Conservation (phyloP, 208 protist species). For the Acanthamoeba sp. region DNA sequence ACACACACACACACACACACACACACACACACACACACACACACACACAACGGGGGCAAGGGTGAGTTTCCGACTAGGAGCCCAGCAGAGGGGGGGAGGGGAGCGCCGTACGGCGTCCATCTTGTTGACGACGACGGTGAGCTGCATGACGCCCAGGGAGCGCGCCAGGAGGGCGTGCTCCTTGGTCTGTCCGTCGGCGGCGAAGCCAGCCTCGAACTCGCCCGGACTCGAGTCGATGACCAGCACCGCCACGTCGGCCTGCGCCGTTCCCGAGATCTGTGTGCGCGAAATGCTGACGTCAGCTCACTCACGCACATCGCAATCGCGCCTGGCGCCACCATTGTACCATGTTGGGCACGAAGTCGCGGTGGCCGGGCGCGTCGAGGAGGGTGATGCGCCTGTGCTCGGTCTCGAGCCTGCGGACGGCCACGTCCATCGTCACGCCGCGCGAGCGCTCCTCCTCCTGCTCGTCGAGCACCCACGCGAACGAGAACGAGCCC, state of each 20-base stretch:
- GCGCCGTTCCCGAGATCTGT: constrained; percentile 33
- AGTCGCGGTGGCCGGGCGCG: constrained; percentile 89
- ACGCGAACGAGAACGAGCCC: constrained; percentile 87
- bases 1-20: too few relatives aligned
- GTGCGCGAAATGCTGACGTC: too few relatives aligned
- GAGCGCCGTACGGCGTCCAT: constrained; percentile 81
- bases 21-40: too few relatives aligned
- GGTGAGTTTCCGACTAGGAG: not conserved
- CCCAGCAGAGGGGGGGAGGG: too few relatives aligned
- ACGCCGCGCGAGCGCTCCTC: constrained; percentile 84
- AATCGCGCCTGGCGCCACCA: too few relatives aligned
- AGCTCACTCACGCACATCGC: too few relatives aligned
- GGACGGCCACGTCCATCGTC: constrained; percentile 87
- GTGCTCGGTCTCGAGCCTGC: constrained; percentile 84
- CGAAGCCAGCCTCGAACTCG: constrained; percentile 88
- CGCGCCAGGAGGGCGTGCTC: constrained; percentile 87
- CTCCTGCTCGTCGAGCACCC: constrained; percentile 89
- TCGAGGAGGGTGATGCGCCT: constrained; percentile 86
- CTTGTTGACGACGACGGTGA: constrained; percentile 89
- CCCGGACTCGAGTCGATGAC: constrained; percentile 85
- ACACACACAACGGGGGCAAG: too few relatives aligned
- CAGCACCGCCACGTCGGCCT: constrained; percentile 85
- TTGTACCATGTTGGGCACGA: constrained; percentile 90
- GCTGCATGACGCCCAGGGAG: constrained; percentile 85
- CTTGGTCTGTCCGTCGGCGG: constrained; percentile 85